phyloP scores from a whole-genome alignment of 345 rosid genomes.

The Eutrema japonicum region DNA sequence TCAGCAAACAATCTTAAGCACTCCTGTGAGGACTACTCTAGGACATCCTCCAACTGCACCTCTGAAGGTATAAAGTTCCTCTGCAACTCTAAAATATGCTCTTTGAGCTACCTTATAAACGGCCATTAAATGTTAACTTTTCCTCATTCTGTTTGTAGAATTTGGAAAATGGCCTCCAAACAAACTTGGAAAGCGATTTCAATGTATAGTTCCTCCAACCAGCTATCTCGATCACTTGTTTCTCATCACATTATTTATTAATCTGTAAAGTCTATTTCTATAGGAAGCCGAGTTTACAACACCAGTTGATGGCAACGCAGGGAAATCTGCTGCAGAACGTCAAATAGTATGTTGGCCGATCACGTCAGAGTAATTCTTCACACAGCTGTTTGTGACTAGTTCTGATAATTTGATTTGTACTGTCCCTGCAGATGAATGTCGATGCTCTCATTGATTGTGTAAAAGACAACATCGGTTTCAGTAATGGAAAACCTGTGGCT shows the following conservation, averaged over 20 bases:
- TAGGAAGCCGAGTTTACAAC: conserved; percentile 77
- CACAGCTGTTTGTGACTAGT: conserved; percentile 27
- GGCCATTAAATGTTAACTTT: conserved; percentile 16
- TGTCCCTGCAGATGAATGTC: conserved; percentile 71
- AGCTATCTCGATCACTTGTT: conserved; percentile 17
- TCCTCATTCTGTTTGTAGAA: conserved; percentile 54
- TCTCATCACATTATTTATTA: conserved; percentile 5
- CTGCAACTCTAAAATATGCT: conserved; percentile 23
- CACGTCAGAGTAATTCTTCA: conserved; percentile 7
- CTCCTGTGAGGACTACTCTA: conserved; percentile 59
- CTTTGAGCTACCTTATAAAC: conserved; percentile 3
- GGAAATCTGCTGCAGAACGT: conserved; percentile 73
- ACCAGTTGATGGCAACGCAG: conserved; percentile 72
- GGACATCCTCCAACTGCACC: conserved; percentile 67
- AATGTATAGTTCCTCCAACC: conserved; percentile 53
- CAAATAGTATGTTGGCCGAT: conserved; percentile 70
- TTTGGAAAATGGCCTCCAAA: conserved; percentile 85
- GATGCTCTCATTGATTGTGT: conserved; percentile 93
- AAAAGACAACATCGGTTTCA: conserved; percentile 76
- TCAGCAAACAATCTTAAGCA: conserved; percentile 61
- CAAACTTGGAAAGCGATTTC: conserved; percentile 58
- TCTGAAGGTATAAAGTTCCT: conserved; percentile 51
- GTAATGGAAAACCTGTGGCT: conserved; percentile 90
- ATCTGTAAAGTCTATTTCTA: conserved; percentile 25
- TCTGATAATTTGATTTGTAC: conserved; percentile 27